A percentile compares a stretch with the other conserved stretches of the same genome.
Evolutionary conservation across 768 basidiomycete species (phyloP).

Genomic region (Porpolomopsis calyptriformis): DNA sequence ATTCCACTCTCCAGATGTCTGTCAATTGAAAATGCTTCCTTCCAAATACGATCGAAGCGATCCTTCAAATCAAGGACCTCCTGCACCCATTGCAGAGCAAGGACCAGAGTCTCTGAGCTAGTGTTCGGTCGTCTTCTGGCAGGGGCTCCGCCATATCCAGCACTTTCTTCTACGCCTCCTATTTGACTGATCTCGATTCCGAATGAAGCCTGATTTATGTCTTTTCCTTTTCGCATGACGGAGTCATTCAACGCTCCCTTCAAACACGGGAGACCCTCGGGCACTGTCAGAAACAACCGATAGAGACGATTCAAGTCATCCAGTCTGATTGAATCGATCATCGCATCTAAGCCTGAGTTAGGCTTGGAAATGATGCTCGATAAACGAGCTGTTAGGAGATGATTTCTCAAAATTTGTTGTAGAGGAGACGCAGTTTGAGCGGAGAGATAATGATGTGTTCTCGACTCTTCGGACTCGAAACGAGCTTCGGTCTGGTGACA

Average conservation of each 20-base stretch:
- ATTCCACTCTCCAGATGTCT: slow-evolving; percentile 69
- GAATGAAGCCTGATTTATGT: slow-evolving; percentile 60
- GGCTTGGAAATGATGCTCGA: slow-evolving; percentile 64
- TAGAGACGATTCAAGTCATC: slow-evolving; percentile 74
- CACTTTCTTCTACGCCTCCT: slow-evolving; percentile 27
- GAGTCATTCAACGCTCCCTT: slow-evolving; percentile 62
- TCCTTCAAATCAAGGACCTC: slow-evolving; percentile 87
- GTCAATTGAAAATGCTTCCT: slow-evolving; percentile 57
- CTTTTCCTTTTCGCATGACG: slow-evolving; percentile 60
- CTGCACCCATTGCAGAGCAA: slow-evolving; percentile 89
- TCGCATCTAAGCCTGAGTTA: slow-evolving; percentile 74
- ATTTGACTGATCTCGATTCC: slow-evolving; percentile 29
- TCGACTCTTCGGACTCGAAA: slow-evolving; percentile 71
- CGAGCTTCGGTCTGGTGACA: slow-evolving; percentile 61
- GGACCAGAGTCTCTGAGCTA: slow-evolving; percentile 37
- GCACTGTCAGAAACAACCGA: slow-evolving; percentile 58
- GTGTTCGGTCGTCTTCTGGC: slow-evolving; percentile 29
- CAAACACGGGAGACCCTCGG: slow-evolving; percentile 53
- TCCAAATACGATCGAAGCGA: slow-evolving; percentile 73
- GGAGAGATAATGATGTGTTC: slow-evolving; percentile 80
- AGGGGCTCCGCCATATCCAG: slow-evolving; percentile 35
- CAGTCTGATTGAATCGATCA: slow-evolving; percentile 74
- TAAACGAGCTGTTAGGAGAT: slow-evolving; percentile 72
- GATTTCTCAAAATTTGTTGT: slow-evolving; percentile 61
- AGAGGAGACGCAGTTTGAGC: slow-evolving; percentile 61